These are phyloP conservation scores for Wickerhamiella cacticola DNA, from an alignment of 805 yeast species.

Conservation along the genomic window DNA sequence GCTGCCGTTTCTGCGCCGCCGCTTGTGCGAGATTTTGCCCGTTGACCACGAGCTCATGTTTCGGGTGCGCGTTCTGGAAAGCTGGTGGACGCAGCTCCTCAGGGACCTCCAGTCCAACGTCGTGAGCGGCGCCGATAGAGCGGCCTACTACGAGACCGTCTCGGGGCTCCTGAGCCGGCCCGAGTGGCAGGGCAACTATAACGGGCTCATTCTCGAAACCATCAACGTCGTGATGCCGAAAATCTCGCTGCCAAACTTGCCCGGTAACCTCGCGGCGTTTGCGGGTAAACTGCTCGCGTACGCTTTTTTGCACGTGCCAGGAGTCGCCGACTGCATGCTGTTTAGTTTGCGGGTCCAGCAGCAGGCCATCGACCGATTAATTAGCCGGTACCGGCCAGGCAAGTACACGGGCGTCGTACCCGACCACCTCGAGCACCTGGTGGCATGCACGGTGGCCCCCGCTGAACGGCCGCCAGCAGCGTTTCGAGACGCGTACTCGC, in stretches of 20 bases:
- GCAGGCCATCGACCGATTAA: constrained; percentile 22
- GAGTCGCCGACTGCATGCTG: constrained; percentile 38
- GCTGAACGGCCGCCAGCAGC: constrained; percentile 14
- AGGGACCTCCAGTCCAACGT: constrained; percentile 23
- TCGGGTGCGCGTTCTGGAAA: constrained; percentile 24
- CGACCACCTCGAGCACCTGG: constrained; percentile 20
- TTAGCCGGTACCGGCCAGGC: not conserved
- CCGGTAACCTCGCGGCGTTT: constrained; percentile 51
- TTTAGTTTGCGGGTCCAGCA: constrained; percentile 25
- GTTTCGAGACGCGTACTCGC: constrained; percentile 23
- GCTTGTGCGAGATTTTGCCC: constrained; percentile 21
- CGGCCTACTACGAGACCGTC: constrained; percentile 32
- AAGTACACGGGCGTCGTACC: constrained; percentile 21
- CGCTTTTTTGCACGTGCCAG: constrained; percentile 43
- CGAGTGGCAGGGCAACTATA: constrained; percentile 29
- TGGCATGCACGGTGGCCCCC: constrained; percentile 19
- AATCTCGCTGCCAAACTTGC: constrained; percentile 38
- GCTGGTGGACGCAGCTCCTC: constrained; percentile 33
- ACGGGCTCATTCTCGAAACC: constrained; percentile 36
- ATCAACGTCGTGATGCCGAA: constrained; percentile 40
- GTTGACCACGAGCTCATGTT: constrained; percentile 18
- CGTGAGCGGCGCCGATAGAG: constrained; percentile 29
- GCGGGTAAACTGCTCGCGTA: constrained; percentile 62
- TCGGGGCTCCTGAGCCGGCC: constrained; percentile 30
- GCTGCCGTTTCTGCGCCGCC: constrained; percentile 31